A percentile compares a stretch with the other conserved stretches of the same genome.
These are phyloP conservation scores for Penicillium flavigenum DNA, from an alignment of 495 filamentous ascomycete genomes.

Conservation along the genomic window DNA sequence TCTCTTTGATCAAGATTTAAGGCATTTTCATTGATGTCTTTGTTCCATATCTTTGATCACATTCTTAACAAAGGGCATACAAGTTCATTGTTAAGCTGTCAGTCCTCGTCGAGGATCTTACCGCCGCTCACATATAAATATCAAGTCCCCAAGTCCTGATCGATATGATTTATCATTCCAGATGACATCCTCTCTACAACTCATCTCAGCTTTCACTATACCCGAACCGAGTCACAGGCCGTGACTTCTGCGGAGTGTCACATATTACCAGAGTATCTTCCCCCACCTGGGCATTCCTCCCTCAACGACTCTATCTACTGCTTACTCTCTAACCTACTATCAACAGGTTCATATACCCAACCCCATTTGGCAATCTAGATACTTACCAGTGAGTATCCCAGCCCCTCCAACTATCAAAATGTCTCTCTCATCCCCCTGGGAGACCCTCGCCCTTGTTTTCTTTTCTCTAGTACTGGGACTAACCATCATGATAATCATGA, in stretches of 20 bases:
- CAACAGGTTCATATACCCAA: background rate
- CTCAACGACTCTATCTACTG: background rate
- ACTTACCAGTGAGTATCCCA: background rate
- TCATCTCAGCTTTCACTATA: background rate
- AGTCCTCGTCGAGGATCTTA: background rate
- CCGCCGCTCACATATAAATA: slow-evolving; percentile 2
- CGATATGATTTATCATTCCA: background rate
- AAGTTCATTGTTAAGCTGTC: background rate
- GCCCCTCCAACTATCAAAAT: background rate
- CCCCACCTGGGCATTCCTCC: background rate
- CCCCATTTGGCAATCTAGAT: background rate
- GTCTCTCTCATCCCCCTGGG: background rate
- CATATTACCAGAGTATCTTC: background rate
- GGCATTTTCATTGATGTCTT: background rate
- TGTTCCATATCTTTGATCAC: background rate
- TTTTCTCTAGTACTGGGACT: background rate
- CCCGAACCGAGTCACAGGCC: background rate
- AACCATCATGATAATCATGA: slow-evolving; percentile 1
- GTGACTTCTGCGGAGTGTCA: background rate
- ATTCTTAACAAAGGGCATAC: background rate
- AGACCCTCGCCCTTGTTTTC: background rate
- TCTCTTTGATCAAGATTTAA: background rate
- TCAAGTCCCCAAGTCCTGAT: background rate
- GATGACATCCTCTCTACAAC: background rate
- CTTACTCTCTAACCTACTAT: background rate